Evolutionary conservation across 768 basidiomycete species (phyloP), one percentile per base, ranked within the genome.

Genomic region (Mycena vitilis): DNA sequence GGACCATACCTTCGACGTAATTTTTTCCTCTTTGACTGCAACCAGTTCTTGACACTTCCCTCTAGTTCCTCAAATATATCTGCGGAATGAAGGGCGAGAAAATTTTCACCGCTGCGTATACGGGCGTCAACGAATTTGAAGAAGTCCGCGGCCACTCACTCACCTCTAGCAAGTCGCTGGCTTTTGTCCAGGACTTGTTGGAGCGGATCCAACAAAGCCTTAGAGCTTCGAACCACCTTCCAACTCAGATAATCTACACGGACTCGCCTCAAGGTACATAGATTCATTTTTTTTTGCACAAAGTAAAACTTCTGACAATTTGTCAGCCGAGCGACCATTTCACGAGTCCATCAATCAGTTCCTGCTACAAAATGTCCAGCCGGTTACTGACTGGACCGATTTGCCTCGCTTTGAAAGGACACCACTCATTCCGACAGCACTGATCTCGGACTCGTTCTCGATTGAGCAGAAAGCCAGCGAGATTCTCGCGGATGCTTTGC

Each of bases 1-100:
- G 6, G 63, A 65, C 15, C 63, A 65, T 58, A 65, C 63, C 9
- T 65, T 65, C 36, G 9, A 57, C 1, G 63, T 65, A 0, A 64
- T 34, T 5, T 20, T 20, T 18, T 38, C 20, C 30, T 34, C 16
- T 5, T 20, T 48, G 5, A 48, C 6, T 5, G 0, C 23, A 6
- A 2, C 16, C 5, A 20, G n/a, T n/a, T 57, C 16, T 47, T 25
- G 40, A 16, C 3, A 8, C 18, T 38, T 18, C 23, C 1, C 18
- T 25, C 11, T 40, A 52, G 51, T 11, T 52, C 15, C 51, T 52
- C 25, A 52, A 52, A n/a, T 30, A 52, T 52, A 52, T 18, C 13
- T 25, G 51, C 12, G 12, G 51, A 52, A 30, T 52, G 7, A 52
- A 52, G 25, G 51, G 51, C 6, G 51, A 52, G n/a, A 18, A n/a